Evolutionary conservation across 169 alveolate species (phyloP).

Genomic region (Eimeria mitis): DNA sequence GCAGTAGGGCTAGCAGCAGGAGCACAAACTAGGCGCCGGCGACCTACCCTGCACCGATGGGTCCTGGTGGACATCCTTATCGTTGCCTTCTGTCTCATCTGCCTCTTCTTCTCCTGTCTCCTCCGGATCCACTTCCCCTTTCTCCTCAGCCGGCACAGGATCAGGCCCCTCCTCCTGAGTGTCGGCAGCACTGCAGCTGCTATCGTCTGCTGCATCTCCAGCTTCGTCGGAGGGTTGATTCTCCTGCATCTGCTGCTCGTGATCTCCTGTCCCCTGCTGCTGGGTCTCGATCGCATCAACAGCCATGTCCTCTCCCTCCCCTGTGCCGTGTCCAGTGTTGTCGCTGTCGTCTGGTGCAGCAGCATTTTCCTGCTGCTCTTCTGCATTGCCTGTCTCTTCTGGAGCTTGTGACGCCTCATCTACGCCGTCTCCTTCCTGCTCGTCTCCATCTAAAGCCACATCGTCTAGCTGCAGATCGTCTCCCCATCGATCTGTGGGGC

Average conservation of each 20-base stretch:
- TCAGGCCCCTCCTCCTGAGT: neutral
- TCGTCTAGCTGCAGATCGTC: constrained; percentile 55
- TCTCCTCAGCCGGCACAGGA: neutral
- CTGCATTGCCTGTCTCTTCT: constrained; percentile 76
- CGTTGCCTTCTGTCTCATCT: constrained; percentile 31
- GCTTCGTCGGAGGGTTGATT: constrained; percentile 58
- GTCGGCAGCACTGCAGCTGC: neutral
- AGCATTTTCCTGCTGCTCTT: constrained; percentile 3
- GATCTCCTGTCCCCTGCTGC: neutral
- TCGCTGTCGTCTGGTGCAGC: neutral
- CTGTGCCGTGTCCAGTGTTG: constrained; percentile 51
- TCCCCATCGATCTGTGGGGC: constrained; percentile 18
- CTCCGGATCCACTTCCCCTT: neutral
- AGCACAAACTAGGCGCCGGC: neutral
- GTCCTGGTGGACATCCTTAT: constrained; percentile 27
- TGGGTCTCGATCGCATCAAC: neutral
- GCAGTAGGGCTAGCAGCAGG: neutral
- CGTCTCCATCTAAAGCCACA: constrained; percentile 38
- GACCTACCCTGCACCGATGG: constrained; percentile 28
- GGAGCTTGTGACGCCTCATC: constrained; percentile 12
- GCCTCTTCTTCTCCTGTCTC: constrained; percentile 15
- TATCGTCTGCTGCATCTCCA: constrained; percentile 16
- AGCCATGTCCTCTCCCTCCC: constrained; percentile 80
- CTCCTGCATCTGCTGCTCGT: constrained; percentile 52
- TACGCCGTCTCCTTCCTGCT: constrained; percentile 10